phyloP scores from a whole-genome alignment of 202 grass and related monocot species.

The Hordeum pubiflorum region DNA sequence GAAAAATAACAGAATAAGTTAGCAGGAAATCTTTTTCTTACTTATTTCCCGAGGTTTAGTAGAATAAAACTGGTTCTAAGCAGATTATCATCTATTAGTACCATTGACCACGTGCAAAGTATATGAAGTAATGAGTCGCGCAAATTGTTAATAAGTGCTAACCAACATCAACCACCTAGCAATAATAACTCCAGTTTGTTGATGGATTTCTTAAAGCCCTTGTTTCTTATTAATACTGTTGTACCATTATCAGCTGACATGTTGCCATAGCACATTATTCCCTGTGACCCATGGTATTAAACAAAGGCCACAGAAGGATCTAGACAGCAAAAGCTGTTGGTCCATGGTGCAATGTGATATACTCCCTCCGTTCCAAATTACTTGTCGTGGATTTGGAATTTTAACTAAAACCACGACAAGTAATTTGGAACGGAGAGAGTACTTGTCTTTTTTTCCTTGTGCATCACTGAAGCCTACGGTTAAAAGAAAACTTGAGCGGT shows the following conservation, averaged over 20 bases:
- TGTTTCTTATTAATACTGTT: constrained; percentile 3
- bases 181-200: neutral
- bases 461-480: neutral
- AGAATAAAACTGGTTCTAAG: neutral
- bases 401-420: too few species aligned
- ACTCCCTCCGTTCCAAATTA: too few species aligned
- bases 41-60: neutral
- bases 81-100: neutral
- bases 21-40: neutral
- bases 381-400: too few species aligned
- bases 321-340: neutral
- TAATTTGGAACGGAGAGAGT: too few species aligned
- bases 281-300: constrained; percentile 20
- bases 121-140: neutral
- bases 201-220: neutral
- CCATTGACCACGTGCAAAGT: neutral
- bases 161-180: neutral
- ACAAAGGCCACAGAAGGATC: neutral
- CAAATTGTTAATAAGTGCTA: neutral
- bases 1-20: neutral
- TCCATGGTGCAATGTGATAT: constrained; percentile 6
- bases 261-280: constrained; percentile 18
- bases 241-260: neutral
- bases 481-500: neutral
- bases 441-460: neutral